phyloP scores from a whole-genome alignment of 495 filamentous ascomycete species.

The Aspergillus haitiensis region DNA sequence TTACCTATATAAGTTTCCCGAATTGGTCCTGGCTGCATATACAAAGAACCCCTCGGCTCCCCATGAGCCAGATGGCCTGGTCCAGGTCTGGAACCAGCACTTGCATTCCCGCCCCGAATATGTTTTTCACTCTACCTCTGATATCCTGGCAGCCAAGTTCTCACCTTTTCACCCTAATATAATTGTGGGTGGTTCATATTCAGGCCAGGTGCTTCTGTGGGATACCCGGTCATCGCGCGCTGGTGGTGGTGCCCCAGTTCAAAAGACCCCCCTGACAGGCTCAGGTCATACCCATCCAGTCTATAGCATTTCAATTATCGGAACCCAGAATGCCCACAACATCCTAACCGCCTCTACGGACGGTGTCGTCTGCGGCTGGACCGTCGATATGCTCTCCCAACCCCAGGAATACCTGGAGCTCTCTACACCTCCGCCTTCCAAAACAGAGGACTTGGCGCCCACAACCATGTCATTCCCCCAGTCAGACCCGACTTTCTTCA shows the following conservation, averaged over 20 bases:
- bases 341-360: slow-evolving; percentile 96
- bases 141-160: slow-evolving; percentile 93
- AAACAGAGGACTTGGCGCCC: slow-evolving; percentile 92
- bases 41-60: slow-evolving; percentile 95
- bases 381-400: slow-evolving; percentile 92
- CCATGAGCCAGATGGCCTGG: slow-evolving; percentile 89
- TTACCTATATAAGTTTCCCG: slow-evolving; percentile 62
- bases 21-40: slow-evolving; percentile 89
- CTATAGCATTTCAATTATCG: slow-evolving; percentile 91
- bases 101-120: slow-evolving; percentile 92
- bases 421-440: slow-evolving; percentile 78
- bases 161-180: slow-evolving; percentile 96
- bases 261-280: slow-evolving; percentile 93
- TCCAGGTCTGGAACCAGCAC: slow-evolving; percentile 97
- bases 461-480: slow-evolving; percentile 96
- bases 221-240: slow-evolving; percentile 71
- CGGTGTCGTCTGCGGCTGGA: slow-evolving; percentile 95
- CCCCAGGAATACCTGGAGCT: slow-evolving; percentile 92
- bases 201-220: slow-evolving; percentile 97
- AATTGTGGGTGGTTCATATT: slow-evolving; percentile 93
- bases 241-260: slow-evolving; percentile 80
- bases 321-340: slow-evolving; percentile 98
- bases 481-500: slow-evolving; percentile 94
- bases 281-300: slow-evolving; percentile 92
- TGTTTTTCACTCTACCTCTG: slow-evolving; percentile 92